Evolutionary conservation across 176 grass and related monocot species (phyloP), one percentile per base, ranked within the genome.

Genomic region (Oryza glaberrima): DNA sequence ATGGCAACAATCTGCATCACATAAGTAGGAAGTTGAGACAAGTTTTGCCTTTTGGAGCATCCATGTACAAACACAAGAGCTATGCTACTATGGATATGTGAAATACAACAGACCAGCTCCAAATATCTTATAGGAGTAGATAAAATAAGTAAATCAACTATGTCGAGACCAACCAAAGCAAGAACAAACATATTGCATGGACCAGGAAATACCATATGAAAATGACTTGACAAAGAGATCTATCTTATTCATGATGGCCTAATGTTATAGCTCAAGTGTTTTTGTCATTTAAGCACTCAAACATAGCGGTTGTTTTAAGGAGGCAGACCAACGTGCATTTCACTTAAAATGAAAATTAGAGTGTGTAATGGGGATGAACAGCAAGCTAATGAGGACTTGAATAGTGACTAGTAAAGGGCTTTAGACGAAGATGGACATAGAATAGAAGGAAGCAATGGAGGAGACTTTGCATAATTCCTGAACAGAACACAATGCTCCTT

Each of bases 1-100:
- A 99, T 96, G 41, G 97, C 93, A 85, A 99, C 97, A 88, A 99
- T 91, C 97, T 99, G 86, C 80, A 91, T 47, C 17, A 26, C 75
- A 41, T 25, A 52, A 25, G 77, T 9, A 28, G 25, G 64, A 67
- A 66, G 43, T 80, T 80, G 38, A 14, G 30, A 54, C 11, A 28
- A 49, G 3, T 49, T 49, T 47, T 80, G 11, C 67, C 56, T 51
- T 82, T 67, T 14, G 9, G n/a, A 19, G 46, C 6, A 75, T 16
- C 20, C 0, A 56, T 56, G 58, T 41, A 35, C 1, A 51, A 81
- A 75, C 5, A 23, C n/a, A 83, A 51, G 68, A 56, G 12, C 54
- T 41, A 22, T 4, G n/a, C n/a, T 60, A 76, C 47, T 11, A 15
- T 68, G 77, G 23, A 79, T 84, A 32, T 16, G 8, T 69, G 48